Base-by-base conservation (phyloP, 228 moss, liverwort and hornwort genomes). In the Sphagnum magellanicum region DNA sequence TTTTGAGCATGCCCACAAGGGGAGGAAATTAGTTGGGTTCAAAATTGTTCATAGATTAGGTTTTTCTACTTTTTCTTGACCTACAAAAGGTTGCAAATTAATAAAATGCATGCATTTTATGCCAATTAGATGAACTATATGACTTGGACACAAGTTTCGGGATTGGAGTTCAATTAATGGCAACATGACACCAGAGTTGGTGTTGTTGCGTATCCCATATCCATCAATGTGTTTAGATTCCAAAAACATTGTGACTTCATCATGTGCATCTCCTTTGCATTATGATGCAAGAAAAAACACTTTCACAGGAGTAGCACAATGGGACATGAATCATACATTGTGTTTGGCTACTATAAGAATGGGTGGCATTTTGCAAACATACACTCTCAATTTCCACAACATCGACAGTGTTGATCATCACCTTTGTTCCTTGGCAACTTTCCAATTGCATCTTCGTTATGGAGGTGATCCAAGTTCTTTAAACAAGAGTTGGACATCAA, bases 261-360 rank as follows among this genome's bases (percentile, higher is more conserved):
- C 5, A 10, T 6, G 14, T 64, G 65, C 57, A 64, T 32, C 63
- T 69, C 60, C 75, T 49, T 13, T 51, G 15, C 64, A 70, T 70
- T 51, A 49, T 70, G 69, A 61, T 66, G 32, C n/a, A 32, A 10
- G 32, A 50, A 12, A 6, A 63, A 2, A 2, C 32, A 32, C 57
- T 16, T 65, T 69, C 70, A 76, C 75, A 50, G 76, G 79, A 14
- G 60, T 66, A 57, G 82, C 72, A 15, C 67, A 70, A 67, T 83
- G 79, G 82, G 79, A 83, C 68, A n/a, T 17, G 52, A 83, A 83
- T 53, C 70, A 76, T 69, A 69, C 82, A 12, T 83, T 83, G 61
- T 70, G 76, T 64, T 63, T 83, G 48, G 82, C 59, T 32, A 75
- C 68, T 9, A 57, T 78, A 16, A 76, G 61, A 52, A 50, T 66